These are phyloP conservation scores for Trichosporon sp. DNA, from an alignment of 1,284 basidiomycete species.

Conservation along the genomic window DNA sequence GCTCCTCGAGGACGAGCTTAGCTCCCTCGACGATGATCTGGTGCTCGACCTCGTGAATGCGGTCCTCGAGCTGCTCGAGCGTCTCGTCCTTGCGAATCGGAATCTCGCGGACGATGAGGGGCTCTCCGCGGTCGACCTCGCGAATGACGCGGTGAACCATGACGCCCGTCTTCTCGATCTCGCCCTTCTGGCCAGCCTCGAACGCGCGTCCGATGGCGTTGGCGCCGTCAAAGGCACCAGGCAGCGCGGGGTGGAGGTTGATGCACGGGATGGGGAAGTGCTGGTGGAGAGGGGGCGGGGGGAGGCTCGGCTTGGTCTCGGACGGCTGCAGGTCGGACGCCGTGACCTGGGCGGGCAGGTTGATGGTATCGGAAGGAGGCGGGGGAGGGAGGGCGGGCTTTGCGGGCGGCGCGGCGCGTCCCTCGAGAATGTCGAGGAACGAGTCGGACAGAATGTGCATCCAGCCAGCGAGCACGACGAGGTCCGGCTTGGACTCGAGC, in stretches of 20 bases:
- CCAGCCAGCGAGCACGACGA: slow-evolving; percentile 92
- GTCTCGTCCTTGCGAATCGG: slow-evolving; percentile 67
- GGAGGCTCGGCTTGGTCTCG: slow-evolving; percentile 8
- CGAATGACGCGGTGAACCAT: slow-evolving; percentile 95
- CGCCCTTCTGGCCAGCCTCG: slow-evolving; percentile 77
- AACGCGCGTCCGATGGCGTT: slow-evolving; percentile 83
- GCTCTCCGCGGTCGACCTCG: slow-evolving; percentile 88
- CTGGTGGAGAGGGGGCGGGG: slow-evolving; percentile 21
- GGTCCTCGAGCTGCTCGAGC: slow-evolving; percentile 66
- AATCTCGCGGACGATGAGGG: slow-evolving; percentile 74
- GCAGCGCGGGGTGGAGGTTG: slow-evolving; percentile 93
- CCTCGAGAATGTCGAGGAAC: slow-evolving; percentile 52
- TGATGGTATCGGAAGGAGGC: slow-evolving; percentile 15
- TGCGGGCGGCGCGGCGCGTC: slow-evolving; percentile 22
- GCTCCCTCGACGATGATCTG: slow-evolving; percentile 83
- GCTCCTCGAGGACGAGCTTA: slow-evolving; percentile 58
- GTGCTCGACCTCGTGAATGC: slow-evolving; percentile 81
- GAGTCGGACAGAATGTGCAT: slow-evolving; percentile 77
- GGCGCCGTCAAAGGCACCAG: slow-evolving; percentile 89
- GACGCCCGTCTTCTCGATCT: slow-evolving; percentile 69
- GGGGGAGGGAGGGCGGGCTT: slow-evolving; percentile 30
- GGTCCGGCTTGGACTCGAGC: slow-evolving; percentile 61
- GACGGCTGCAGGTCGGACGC: slow-evolving; percentile 2
- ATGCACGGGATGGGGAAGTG: slow-evolving; percentile 72
- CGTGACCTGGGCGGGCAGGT: not conserved